phyloP scores from a whole-genome alignment of 345 rosid genomes.

The Arabis hirsuta region DNA sequence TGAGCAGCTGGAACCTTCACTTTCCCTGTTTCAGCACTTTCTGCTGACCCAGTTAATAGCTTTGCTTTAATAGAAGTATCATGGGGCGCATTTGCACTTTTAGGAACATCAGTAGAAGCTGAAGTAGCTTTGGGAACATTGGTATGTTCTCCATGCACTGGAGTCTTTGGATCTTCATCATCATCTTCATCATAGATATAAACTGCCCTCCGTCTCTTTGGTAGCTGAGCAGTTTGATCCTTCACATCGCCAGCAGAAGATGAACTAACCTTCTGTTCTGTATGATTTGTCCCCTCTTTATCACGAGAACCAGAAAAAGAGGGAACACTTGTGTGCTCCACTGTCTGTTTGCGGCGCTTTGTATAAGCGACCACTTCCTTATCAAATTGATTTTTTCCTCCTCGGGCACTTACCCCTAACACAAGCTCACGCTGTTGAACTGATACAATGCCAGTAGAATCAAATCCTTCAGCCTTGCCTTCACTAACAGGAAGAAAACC shows the following conservation, averaged over 20 bases:
- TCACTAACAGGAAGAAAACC: constrained; percentile 42
- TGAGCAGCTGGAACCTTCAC: constrained; percentile 45
- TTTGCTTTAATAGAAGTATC: constrained; percentile 41
- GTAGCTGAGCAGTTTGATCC: constrained; percentile 49
- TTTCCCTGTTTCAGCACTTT: constrained; percentile 45
- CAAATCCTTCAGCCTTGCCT: constrained; percentile 46
- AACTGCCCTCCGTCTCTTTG: constrained; percentile 78
- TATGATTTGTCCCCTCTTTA: constrained; percentile 49
- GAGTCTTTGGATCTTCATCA: constrained; percentile 77
- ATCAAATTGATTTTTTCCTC: constrained; percentile 46
- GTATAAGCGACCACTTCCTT: constrained; percentile 65
- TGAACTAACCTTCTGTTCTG: constrained; percentile 46
- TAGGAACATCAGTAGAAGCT: constrained; percentile 44
- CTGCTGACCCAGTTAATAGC: constrained; percentile 30
- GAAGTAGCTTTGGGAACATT: constrained; percentile 45
- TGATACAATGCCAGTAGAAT: constrained; percentile 33
- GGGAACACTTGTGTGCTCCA: constrained; percentile 68
- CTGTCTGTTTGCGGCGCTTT: constrained; percentile 60
- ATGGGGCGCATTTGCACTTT: constrained; percentile 42
- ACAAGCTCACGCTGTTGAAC: constrained; percentile 46
- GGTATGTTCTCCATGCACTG: constrained; percentile 66
- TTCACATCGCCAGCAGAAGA: constrained; percentile 46
- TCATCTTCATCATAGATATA: constrained; percentile 68
- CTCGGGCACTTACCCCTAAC: constrained; percentile 50
- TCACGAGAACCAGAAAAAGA: constrained; percentile 49